These are phyloP conservation scores for Neoconidiobolus thromboides DNA, from an alignment of 371 early-diverging fungal species.

Conservation along the genomic window DNA sequence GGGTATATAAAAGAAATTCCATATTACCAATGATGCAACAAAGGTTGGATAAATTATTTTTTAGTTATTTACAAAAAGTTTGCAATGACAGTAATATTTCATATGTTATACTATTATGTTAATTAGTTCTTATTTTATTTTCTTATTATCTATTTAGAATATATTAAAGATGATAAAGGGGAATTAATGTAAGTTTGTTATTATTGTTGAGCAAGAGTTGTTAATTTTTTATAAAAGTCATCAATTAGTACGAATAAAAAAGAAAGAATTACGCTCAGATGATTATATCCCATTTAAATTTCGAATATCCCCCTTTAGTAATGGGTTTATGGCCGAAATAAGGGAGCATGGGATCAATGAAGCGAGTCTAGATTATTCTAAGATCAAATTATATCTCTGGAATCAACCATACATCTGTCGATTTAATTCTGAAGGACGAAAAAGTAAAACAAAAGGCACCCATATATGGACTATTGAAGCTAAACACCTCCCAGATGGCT, in stretches of 20 bases:
- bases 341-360: slow-evolving; percentile 19
- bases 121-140: background rate
- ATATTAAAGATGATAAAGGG: background rate
- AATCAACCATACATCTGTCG: slow-evolving; percentile 29
- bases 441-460: slow-evolving; percentile 43
- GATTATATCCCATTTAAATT: slow-evolving; percentile 38
- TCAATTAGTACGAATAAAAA: background rate
- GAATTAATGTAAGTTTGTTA: background rate
- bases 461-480: slow-evolving; percentile 52
- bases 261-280: background rate
- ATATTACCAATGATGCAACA: too few relatives aligned
- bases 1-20: too few relatives aligned
- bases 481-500: slow-evolving; percentile 26
- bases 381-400: slow-evolving; percentile 29
- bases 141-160: background rate
- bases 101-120: background rate
- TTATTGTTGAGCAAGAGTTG: background rate
- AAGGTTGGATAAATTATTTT: too few relatives aligned
- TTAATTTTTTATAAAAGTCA: background rate
- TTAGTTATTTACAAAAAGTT: too few relatives aligned
- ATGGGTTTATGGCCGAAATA: slow-evolving; percentile 36
- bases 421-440: slow-evolving; percentile 45
- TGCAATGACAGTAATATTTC: background rate
- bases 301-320: slow-evolving; percentile 44
- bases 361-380: slow-evolving; percentile 21